Percentiles rank a stretch among this genome's conserved stretches.
phyloP scores from a whole-genome alignment of 768 basidiomycete species.

The Daedalea quercina region DNA sequence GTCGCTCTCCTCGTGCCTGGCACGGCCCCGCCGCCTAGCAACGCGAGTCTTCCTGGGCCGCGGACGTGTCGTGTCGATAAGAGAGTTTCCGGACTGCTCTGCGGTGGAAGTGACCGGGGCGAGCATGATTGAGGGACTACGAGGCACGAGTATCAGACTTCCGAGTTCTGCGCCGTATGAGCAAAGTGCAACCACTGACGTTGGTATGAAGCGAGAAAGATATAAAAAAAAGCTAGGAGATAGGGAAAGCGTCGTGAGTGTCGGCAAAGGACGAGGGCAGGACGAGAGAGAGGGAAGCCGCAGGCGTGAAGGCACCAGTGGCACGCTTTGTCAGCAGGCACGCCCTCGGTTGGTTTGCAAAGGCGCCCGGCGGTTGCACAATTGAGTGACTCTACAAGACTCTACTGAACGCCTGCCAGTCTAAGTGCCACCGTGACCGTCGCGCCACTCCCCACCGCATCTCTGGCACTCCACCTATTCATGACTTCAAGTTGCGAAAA shows the following conservation, averaged over 20 bases:
- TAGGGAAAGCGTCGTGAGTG: background rate
- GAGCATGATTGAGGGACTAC: conserved; percentile 8
- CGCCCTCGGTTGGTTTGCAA: background rate
- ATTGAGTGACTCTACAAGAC: background rate
- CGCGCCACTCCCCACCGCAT: background rate
- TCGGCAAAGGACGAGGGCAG: background rate
- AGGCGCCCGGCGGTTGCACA: background rate
- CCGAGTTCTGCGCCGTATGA: background rate
- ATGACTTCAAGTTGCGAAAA: background rate
- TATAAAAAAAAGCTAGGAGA: background rate
- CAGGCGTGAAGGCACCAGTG: background rate
- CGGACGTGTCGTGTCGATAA: conserved; percentile 5
- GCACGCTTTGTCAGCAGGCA: background rate
- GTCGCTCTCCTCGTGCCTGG: conserved; percentile 58
- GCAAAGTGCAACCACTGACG: background rate
- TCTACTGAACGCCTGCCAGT: background rate
- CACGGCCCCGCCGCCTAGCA: conserved; percentile 60
- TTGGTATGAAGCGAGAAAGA: background rate
- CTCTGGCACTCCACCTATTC: background rate
- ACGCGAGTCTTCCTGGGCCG: conserved; percentile 32
- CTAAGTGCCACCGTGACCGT: background rate
- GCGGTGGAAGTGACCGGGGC: conserved; percentile 9
- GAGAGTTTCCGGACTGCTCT: conserved; percentile 10
- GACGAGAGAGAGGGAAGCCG: background rate
- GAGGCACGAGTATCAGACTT: background rate